phyloP scores from a whole-genome alignment of 2,329 filamentous ascomycete species.

The Colletotrichum sp. region DNA sequence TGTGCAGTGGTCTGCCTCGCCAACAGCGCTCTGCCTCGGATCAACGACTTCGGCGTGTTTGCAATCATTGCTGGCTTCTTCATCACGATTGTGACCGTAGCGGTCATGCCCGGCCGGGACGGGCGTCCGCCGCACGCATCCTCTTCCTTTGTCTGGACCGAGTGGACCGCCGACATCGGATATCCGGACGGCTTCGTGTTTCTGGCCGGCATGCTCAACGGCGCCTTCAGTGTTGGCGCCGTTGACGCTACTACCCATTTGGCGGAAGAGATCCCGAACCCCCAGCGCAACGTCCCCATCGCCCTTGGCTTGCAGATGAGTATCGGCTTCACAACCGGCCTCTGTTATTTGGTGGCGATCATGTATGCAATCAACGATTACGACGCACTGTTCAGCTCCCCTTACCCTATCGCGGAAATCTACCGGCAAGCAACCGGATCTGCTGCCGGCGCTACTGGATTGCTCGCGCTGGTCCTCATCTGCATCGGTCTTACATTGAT shows the following conservation, averaged over 20 bases:
- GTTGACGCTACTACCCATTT: conserved; percentile 70
- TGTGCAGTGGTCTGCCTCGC: conserved; percentile 53
- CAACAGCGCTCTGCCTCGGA: conserved; percentile 55
- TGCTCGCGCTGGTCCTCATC: conserved; percentile 47
- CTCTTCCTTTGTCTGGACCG: conserved; percentile 42
- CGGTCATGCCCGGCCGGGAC: conserved; percentile 50
- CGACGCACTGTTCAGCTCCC: conserved; percentile 52
- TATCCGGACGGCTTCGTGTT: conserved; percentile 48
- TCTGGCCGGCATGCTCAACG: conserved; percentile 58
- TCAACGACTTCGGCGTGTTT: conserved; percentile 60
- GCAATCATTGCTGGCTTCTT: conserved; percentile 58
- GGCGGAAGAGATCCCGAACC: conserved; percentile 66
- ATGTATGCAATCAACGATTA: conserved; percentile 65
- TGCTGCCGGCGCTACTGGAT: conserved; percentile 52
- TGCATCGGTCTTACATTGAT: conserved; percentile 40
- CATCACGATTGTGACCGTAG: conserved; percentile 59
- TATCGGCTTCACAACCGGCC: conserved; percentile 56
- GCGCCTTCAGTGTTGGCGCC: conserved; percentile 70
- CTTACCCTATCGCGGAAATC: conserved; percentile 70
- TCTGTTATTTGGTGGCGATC: conserved; percentile 56
- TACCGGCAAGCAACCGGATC: conserved; percentile 65
- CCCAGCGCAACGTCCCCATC: conserved; percentile 57
- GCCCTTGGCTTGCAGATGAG: conserved; percentile 55
- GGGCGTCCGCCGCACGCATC: conserved; percentile 34
- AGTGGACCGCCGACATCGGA: conserved; percentile 43